Percentiles rank a stretch among this genome's conserved stretches.
Evolutionary conservation across 495 filamentous ascomycete genomes (phyloP).

Genomic region (Tuber indicum): DNA sequence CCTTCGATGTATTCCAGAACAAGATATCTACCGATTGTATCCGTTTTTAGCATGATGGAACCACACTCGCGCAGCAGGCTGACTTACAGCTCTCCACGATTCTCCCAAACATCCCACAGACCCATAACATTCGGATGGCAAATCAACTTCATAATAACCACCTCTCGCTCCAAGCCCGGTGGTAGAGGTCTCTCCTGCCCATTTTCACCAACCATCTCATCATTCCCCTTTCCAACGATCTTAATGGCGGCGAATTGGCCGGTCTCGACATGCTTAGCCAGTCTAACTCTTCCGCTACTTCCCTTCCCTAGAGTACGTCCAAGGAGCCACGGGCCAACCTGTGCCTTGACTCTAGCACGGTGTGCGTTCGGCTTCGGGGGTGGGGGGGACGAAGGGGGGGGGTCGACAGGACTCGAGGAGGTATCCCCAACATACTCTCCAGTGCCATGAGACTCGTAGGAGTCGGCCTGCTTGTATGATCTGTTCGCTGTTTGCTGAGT

Average conservation of each 20-base stretch:
- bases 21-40: slow-evolving; percentile 64
- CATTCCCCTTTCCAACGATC: slow-evolving; percentile 56
- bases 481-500: neutral
- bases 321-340: slow-evolving; percentile 63
- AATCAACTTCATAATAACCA: slow-evolving; percentile 92
- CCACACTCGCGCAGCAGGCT: slow-evolving; percentile 5
- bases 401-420: neutral
- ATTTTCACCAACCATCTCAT: slow-evolving; percentile 52
- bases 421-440: neutral
- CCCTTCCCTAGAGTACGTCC: slow-evolving; percentile 81
- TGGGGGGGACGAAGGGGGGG: neutral
- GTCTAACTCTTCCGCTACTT: slow-evolving; percentile 72
- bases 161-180: slow-evolving; percentile 79
- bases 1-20: slow-evolving; percentile 90
- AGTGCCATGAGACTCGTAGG: neutral
- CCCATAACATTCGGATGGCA: slow-evolving; percentile 88
- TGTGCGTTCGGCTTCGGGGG: neutral
- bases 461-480: neutral
- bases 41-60: neutral
- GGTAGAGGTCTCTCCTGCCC: slow-evolving; percentile 47
- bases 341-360: slow-evolving; percentile 26
- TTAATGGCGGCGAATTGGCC: slow-evolving; percentile 81
- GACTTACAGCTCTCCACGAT: slow-evolving; percentile 79
- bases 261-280: slow-evolving; percentile 68
- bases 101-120: slow-evolving; percentile 94